Conservation (phyloP, 2,329 filamentous ascomycete genomes). For the Paecilomyces niveus region DNA sequence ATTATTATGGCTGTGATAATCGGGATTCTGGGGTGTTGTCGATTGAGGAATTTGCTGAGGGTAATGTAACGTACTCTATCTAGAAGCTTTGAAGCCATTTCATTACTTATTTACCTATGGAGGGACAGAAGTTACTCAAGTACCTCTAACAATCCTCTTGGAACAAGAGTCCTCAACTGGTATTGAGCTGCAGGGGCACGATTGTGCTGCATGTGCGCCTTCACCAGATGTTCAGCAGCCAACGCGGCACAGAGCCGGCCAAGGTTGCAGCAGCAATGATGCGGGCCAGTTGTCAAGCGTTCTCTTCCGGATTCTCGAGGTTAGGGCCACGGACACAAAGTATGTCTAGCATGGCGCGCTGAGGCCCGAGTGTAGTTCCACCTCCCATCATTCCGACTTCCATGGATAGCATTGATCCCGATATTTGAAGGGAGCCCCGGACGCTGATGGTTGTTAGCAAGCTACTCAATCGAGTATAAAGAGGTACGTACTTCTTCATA, state of each 20-base stretch:
- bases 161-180: too few species aligned
- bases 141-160: too few species aligned
- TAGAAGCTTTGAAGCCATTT: too few species aligned
- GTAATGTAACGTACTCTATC: too few species aligned
- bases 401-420: conserved; percentile 95
- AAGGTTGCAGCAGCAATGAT: conserved; percentile 82
- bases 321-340: conserved; percentile 89
- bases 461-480: not conserved
- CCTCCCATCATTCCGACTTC: conserved; percentile 96
- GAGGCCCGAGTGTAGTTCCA: conserved; percentile 92
- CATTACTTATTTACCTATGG: too few species aligned
- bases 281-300: conserved; percentile 79
- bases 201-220: conserved; percentile 95
- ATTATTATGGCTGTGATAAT: too few species aligned
- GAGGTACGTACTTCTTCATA: conserved; percentile 86
- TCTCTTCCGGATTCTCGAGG: conserved; percentile 82
- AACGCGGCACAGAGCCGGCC: conserved; percentile 89
- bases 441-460: conserved; percentile 48
- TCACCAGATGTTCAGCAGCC: conserved; percentile 85
- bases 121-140: too few species aligned
- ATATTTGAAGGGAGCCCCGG: conserved; percentile 87
- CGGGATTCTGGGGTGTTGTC: too few species aligned
- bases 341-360: conserved; percentile 92
- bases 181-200: conserved; percentile 59
- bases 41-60: too few species aligned